Base-by-base conservation (phyloP, 148 eudicot genomes). In the Rhododendron griersonianum region DNA sequence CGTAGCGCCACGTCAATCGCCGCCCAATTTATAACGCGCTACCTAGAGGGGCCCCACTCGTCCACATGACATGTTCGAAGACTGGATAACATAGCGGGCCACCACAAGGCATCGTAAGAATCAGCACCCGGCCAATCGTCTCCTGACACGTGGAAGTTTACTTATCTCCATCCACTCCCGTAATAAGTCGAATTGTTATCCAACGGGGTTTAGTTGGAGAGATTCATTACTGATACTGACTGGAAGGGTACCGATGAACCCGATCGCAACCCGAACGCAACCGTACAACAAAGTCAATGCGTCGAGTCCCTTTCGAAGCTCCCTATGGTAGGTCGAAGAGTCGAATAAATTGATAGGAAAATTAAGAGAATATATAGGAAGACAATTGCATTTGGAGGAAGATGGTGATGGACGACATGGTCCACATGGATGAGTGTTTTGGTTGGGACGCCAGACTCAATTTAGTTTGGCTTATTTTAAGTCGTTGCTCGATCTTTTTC, bases 101-200 rank as follows among this genome's bases (percentile, higher is more conserved):
- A 59, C 35, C 73, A 35, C 39, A 35, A 11, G 25, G 8, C 18
- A 41, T 69, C 51, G 9, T n/a, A 11, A 85, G 79, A 13, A 47
- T 80, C 84, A 4, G 30, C 1, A 33, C 15, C 39, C 37, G 0
- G 8, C 87, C 11, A 85, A 80, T 85, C 28, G 0, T 1, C 1
- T 39, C 16, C 41, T 65, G 5, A 59, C 87, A 79, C 83, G 87
- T 85, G 83, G 77, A 80, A 79, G 8, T n/a, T 59, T 15, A 3
- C 7, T 44, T 41, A 4, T 35, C 50, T 63, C 11, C 53, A 7
- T 21, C 74, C 84, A 35, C 6, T 82, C 67, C 45, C 69, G 21
- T 16, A 16, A 51, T 33, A 30, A 15, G 23, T 1, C 4, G 45
- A 59, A 7, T n/a, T 5, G 39, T 18, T 16, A 11, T 30, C 57